Base-by-base conservation (phyloP, 192 early-diverging fungal genomes). In the Gorgonomyces haynaldii region DNA sequence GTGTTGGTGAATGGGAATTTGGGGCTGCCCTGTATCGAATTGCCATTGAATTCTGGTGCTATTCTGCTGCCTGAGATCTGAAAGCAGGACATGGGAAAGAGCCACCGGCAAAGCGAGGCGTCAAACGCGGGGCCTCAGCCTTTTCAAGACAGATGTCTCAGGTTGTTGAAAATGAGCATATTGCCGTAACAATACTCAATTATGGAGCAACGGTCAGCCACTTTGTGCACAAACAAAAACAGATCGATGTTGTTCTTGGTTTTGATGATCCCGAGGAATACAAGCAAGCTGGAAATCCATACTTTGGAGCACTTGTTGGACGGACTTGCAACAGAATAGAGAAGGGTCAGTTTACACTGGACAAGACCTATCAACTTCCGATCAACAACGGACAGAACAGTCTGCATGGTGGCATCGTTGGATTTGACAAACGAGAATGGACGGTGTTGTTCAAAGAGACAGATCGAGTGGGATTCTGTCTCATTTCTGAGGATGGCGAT, bases 291-390 rank as follows among this genome's bases (percentile, higher is more conserved):
- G 49, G 47, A 6, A 55, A 75, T 34, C 75, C 81, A 12, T 91
- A 80, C 42, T 89, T 87, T 67, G 87, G 86, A 10, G 81, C 78
- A n/a, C 65, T 72, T 2, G 62, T 89, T 2, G 87, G 87, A 40
- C 71, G 86, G 3, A 70, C 67, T 7, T 88, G 84, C 10, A 89
- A 89, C 47, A 78, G 84, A 30, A 82, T 81, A 42, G 72, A 62
- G 3, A 27, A 72, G 5, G 81, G 76, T 31, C 34, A 64, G 28
- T 89, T 89, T 24, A 46, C 55, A 2, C 57, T 96, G n/a, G 72
- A 75, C 37, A 53, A 61, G 0, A 49, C 56, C 0, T 85, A 81
- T 52, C 17, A 37, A 0, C 65, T 89, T 9, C 63, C 69, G 10
- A 53, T 68, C 36, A 89, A 79, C 58, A 82, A 89, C 45, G 80